Evolutionary conservation across 306 rosid genomes (phyloP).

Genomic region (Purshia tridentata): DNA sequence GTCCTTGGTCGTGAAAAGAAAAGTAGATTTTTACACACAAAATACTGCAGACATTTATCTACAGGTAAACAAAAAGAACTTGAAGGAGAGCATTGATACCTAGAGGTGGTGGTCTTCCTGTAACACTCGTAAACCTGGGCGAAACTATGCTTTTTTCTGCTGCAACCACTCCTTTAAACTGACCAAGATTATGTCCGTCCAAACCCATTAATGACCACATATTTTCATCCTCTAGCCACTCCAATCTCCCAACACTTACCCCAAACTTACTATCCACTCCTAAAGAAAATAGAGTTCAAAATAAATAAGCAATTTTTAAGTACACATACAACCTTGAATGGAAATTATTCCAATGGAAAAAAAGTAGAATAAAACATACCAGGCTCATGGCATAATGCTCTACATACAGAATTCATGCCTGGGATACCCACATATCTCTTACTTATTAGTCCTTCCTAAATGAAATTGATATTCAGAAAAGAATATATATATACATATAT

Average conservation of each 20-base stretch:
- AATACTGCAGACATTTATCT: neutral
- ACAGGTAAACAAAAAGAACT: neutral
- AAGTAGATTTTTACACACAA: neutral
- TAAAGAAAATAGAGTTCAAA: conserved; percentile 22
- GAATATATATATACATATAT: neutral
- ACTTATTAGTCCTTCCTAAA: conserved; percentile 58
- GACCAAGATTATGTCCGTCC: conserved; percentile 76
- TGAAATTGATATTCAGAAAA: conserved; percentile 40
- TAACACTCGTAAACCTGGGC: conserved; percentile 54
- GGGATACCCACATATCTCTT: conserved; percentile 88
- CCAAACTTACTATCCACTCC: conserved; percentile 88
- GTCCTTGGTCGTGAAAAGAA: neutral
- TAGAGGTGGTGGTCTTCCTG: conserved; percentile 68
- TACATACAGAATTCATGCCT: conserved; percentile 92
- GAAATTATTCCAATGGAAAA: conserved; percentile 20
- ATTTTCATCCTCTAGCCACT: conserved; percentile 69
- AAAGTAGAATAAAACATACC: conserved; percentile 45
- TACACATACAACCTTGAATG: conserved; percentile 27
- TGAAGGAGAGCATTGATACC: conserved; percentile 49
- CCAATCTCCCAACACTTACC: conserved; percentile 56
- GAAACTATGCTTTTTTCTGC: conserved; percentile 81
- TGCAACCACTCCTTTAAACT: conserved; percentile 73
- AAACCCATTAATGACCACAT: conserved; percentile 66
- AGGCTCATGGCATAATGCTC: conserved; percentile 67
- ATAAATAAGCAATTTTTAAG: conserved; percentile 12